Evolutionary conservation across 106 monocot genomes (phyloP), one percentile per base, ranked within the genome.

Genomic region (Dendrobium huoshanense): DNA sequence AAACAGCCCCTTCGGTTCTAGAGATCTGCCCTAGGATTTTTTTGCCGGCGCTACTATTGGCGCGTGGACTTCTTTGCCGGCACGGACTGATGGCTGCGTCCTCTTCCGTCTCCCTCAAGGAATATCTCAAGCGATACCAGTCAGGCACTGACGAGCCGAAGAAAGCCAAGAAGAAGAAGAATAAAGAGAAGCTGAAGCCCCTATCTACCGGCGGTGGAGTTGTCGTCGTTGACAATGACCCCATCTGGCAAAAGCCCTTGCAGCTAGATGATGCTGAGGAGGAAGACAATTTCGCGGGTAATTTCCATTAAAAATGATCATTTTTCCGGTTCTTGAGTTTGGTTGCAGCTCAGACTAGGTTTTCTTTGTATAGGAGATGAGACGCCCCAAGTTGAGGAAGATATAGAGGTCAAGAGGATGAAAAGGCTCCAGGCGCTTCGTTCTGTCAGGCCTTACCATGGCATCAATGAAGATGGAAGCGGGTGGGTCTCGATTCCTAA

Each of bases 391-490:
- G 77, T 98, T 0, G 92, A 94, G 25, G 97, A 98, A 65, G 97
- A 98, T 55, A 82, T 98, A 18, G 97, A 98, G 83, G 97, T 98
- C 27, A 95, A 91, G 67, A 87, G 97, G 19, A 82, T 94, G 89
- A 92, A 80, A 81, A 81, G 97, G 48, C 82, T 98, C 17, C 88
- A 98, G 56, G 84, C 84, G 49, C 82, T 98, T 55, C 92, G 92
- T 8, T 49, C 89, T 1, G 58, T 80, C 59, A 89, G 86, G 72
- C 91, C 95, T 13, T 93, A 92, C 75, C 79, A 87, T 44, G 67
- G 79, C 0, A 88, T 94, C n/a, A 85, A 88, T 5, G 94, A 94
- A 45, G 94, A 97, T 42, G 94, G 97, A 40, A 97, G 97, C 51
- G 97, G 97, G 11, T 97, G 97, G 97, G 77, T 97, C 7, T 25